A percentile compares a stretch with the other conserved stretches of the same genome.
Conservation (phyloP, 305 asterid genomes). For the Andrographis paniculata region DNA sequence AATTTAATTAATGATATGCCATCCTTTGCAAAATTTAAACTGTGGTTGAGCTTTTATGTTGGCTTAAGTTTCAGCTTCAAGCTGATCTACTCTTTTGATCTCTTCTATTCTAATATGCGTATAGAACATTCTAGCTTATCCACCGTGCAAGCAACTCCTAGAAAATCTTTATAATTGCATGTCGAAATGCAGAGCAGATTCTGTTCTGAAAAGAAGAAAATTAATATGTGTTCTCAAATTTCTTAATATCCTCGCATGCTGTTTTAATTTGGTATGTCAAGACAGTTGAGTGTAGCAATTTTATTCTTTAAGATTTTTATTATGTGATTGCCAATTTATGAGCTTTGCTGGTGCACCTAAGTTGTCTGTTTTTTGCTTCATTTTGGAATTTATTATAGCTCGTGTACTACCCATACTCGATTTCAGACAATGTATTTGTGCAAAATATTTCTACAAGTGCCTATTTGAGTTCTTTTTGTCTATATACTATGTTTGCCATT, state of each 20-base stretch:
- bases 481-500: not conserved
- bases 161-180: conserved; percentile 2
- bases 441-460: conserved; percentile 2
- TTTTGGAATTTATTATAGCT: not conserved
- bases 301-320: too few relatives aligned
- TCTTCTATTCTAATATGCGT: too few relatives aligned
- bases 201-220: not conserved
- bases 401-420: not conserved
- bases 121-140: conserved; percentile 1
- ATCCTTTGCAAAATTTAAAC: too few relatives aligned
- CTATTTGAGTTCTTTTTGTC: conserved; percentile 10
- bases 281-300: too few relatives aligned
- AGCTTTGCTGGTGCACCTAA: conserved; percentile 11
- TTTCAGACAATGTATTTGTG: not conserved
- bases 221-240: too few relatives aligned
- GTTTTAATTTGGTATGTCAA: too few relatives aligned
- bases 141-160: not conserved
- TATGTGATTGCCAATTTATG: not conserved
- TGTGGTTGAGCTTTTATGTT: not conserved
- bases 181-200: not conserved
- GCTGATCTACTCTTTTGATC: too few relatives aligned
- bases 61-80: not conserved
- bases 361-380: too few relatives aligned
- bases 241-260: too few relatives aligned
- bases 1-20: too few relatives aligned